Evolutionary conservation across 2,329 filamentous ascomycete genomes (phyloP), one percentile per base, ranked within the genome.

Genomic region (Exophiala oligosperma): DNA sequence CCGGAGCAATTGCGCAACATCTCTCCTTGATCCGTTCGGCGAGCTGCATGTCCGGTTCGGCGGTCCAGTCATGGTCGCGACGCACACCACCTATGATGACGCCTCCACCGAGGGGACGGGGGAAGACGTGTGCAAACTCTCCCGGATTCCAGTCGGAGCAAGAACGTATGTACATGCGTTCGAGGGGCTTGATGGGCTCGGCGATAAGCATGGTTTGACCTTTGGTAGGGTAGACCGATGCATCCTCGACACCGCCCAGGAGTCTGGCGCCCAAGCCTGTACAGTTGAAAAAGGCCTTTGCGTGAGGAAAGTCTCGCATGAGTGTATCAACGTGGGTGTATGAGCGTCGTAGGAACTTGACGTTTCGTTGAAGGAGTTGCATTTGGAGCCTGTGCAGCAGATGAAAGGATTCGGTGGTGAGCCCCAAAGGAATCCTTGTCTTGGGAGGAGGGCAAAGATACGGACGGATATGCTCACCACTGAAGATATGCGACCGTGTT

Each of bases 401-500:
- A 35, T 8, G 43, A 92, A 72, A 17, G 17, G 17, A 17, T 17
- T 17, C 17, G 1, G 81, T 81, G 77, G 6, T 89, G 88, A 28
- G 90, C 89, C 17, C 17, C 17, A 17, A 17, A 17, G 17, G 17
- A 17, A 17, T 17, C 17, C 17, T 17, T 17, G 17, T 17, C 17
- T 17, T 17, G 53, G 84, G 83, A 23, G 29, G n/a, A 26, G 89
- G 80, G 71, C 90, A 95, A 74, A 93, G 87, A 0, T 89, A 88
- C 35, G 14, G 35, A 8, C 8, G 35, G 40, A 17, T n/a, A 2
- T 17, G 21, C 40, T 23, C 97, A 85, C 85, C 90, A 97, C 3
- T 90, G 85, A 1, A 97, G 84, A 74, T 96, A 97, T 54, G 96
- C 75, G 43, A 89, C 84, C 0, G 90, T 90, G 76, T 97, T 97